Evolutionary conservation across 495 filamentous ascomycete genomes (phyloP), one percentile per base, ranked within the genome.

Genomic region (Mytilinidion resinicola): DNA sequence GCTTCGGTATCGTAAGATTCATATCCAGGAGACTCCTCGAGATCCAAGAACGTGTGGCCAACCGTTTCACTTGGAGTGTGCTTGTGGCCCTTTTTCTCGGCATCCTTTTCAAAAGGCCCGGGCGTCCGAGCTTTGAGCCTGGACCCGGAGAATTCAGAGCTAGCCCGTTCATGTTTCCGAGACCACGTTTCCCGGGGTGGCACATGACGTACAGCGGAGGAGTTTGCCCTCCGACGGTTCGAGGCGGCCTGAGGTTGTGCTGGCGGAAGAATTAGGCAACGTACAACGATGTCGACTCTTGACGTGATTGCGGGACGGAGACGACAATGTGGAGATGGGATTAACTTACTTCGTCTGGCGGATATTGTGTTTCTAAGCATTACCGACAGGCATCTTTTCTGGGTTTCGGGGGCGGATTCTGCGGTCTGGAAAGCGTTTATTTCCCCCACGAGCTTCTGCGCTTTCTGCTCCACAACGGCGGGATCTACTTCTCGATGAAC

Each of bases 361-460:
- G 79, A 70, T 64, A 91, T 80, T 33, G 92, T 82, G 4, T 81
- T 81, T 51, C 82, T 78, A 50, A 96, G 71, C 50, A 95, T 87
- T 25, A 88, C 74, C 11, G 85, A 86, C 30, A 97, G 79, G 65
- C 88, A 90, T 70, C 85, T 82, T 67, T 87, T 86, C 56, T 90
- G 84, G 49, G 79, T 88, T 63, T 89, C 86, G 9, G 88, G 83
- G 15, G 79, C 80, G 51, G 82, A 80, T 42, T 79, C 74, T 30
- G 89, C 88, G 10, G 86, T 88, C 62, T 87, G 85, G 62, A 87
- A 85, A 54, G 86, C 81, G 56, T 85, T 84, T 58, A 90, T 77
- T 53, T 80, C 81, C 11, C 79, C 79, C 37, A 85, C 71, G 53
- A 78, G 66, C 20, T 68, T 78, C 57, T 78, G 77, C 51, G 82